A percentile compares a stretch with the other conserved stretches of the same genome.
Conservation (phyloP, 176 grass and related monocot genomes). For the Raddia distichophylla region DNA sequence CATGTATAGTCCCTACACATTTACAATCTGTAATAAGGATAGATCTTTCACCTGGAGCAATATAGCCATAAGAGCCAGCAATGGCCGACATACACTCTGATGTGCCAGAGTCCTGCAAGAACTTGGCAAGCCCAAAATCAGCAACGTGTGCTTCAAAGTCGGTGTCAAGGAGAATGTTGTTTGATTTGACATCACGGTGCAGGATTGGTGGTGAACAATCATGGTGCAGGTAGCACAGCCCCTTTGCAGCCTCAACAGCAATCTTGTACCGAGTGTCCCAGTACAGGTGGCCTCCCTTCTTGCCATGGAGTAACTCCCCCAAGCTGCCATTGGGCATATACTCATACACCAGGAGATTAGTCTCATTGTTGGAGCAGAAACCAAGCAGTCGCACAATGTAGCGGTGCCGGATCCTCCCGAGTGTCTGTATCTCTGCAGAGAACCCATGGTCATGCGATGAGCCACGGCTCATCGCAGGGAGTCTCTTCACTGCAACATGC, state of each 20-base stretch:
- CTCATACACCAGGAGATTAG: slow-evolving; percentile 88
- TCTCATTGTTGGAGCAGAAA: slow-evolving; percentile 91
- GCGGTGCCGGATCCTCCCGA: slow-evolving; percentile 90
- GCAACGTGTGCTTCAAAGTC: slow-evolving; percentile 89
- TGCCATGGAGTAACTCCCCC: slow-evolving; percentile 93
- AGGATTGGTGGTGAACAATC: slow-evolving; percentile 84
- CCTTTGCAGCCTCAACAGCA: slow-evolving; percentile 90
- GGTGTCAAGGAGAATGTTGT: slow-evolving; percentile 91
- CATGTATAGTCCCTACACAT: background rate
- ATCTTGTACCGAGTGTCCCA: slow-evolving; percentile 93
- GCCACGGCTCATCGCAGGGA: slow-evolving; percentile 69
- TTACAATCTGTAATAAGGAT: slow-evolving; percentile 9
- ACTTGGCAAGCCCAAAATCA: slow-evolving; percentile 88
- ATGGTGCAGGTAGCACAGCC: slow-evolving; percentile 95
- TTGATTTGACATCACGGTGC: slow-evolving; percentile 91
- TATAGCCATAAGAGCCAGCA: slow-evolving; percentile 95
- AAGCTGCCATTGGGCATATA: slow-evolving; percentile 98
- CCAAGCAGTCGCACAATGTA: slow-evolving; percentile 89
- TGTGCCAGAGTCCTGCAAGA: slow-evolving; percentile 73
- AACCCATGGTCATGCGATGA: slow-evolving; percentile 94
- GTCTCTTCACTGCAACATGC: slow-evolving; percentile 87
- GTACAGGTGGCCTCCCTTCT: slow-evolving; percentile 85
- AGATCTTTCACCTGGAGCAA: slow-evolving; percentile 77
- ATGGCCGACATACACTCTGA: slow-evolving; percentile 98
- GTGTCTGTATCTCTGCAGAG: slow-evolving; percentile 93